A percentile compares a stretch with the other conserved stretches of the same genome.
phyloP scores from a whole-genome alignment of 139 green algal species.

The Edaphochlamys debaryana region DNA sequence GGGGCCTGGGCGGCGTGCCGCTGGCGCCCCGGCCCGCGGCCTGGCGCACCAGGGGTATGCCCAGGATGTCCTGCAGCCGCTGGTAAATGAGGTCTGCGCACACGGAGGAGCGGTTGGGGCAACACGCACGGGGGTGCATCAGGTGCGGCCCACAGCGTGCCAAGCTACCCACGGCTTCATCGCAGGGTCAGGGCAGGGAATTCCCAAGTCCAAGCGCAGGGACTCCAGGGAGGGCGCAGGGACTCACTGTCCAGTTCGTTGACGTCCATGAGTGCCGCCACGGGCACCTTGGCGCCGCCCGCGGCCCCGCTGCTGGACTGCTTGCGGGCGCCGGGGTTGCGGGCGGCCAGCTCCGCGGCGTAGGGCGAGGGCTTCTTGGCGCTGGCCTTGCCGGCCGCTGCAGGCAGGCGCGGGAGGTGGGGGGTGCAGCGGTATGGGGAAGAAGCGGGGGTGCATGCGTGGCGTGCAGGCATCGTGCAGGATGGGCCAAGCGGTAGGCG shows the following conservation, averaged over 20 bases:
- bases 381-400: neutral
- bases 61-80: conserved; percentile 43
- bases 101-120: too few species aligned
- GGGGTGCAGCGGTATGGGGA: neutral
- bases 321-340: neutral
- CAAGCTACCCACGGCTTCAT: neutral
- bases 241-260: too few species aligned
- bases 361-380: conserved; percentile 32
- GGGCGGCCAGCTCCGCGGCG: neutral
- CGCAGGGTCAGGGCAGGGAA: too few species aligned
- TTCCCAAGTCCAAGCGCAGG: too few species aligned
- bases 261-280: too few species aligned
- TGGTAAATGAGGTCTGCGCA: conserved; percentile 43
- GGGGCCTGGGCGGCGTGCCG: neutral
- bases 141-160: too few species aligned
- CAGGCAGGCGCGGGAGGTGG: neutral
- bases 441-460: too few species aligned
- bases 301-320: neutral
- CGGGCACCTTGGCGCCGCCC: too few species aligned
- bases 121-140: neutral
- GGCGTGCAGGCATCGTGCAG: too few species aligned
- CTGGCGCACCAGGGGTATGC: conserved; percentile 29
- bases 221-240: too few species aligned
- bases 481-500: too few species aligned
- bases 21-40: neutral